Evolutionary conservation across 2,329 filamentous ascomycete species (phyloP), one percentile per base, ranked within the genome.

Genomic region (Xylaria sp.): DNA sequence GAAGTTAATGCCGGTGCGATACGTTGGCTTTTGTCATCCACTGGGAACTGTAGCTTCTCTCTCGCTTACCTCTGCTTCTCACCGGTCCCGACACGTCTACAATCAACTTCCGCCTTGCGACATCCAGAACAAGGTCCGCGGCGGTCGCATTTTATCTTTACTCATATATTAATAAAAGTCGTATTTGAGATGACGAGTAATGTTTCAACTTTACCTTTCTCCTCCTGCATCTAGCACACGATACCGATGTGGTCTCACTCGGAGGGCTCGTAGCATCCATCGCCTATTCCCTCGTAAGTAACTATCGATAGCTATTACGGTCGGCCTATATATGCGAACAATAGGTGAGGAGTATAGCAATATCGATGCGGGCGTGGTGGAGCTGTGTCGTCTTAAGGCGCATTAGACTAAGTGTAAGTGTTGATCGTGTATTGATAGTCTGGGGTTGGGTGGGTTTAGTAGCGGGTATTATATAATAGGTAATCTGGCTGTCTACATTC

Each of bases 31-130:
- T 50, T 11, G 9, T 50, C n/a, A 14, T 32, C 24, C 5, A n/a
- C 2, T 12, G 50, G 27, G 50, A 57, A n/a, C 9, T 24, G 11
- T 36, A 36, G 34, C 34, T 36, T 7, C 6, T 36, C 34, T 36
- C 34, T 61, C 5, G 39, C 69, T 67, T 34, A 71, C 71, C 71
- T 71, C 64, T 72, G 69, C 55, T 72, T 72, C 63, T 72, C 69
- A 1, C 71, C 71, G 17, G 63, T 61, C 6, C 69, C 71, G 1
- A 66, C 71, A 30, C 70, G 68, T 34, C 65, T 61, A 17, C 71
- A 72, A 30, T 71, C 67, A 2, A 63, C 65, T 54, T 66, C 50
- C 11, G 67, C 64, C 30, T 60, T 71, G 12, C 19, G 27, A 42
- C 71, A 72, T 27, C n/a, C 42, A 9, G 63, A 61, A 47, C 71